Percentiles rank a stretch among this genome's conserved stretches.
Conservation (phyloP, 176 grass and related monocot species). For the Ananas comosus region DNA sequence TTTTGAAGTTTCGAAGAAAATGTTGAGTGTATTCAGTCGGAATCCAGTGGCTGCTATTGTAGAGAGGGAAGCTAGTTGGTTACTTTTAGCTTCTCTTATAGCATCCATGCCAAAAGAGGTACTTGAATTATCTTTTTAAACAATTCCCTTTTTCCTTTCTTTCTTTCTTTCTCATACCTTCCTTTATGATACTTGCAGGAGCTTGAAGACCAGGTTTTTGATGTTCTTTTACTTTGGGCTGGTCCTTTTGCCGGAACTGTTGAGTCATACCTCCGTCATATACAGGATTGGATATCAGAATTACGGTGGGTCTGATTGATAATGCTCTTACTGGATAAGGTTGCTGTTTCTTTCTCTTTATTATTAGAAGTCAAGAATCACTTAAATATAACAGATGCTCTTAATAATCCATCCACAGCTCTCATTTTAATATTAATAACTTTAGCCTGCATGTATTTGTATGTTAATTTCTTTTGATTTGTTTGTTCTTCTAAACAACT, state of each 20-base stretch:
- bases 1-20: constrained; percentile 85
- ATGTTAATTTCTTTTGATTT: not conserved
- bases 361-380: too few species aligned
- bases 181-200: constrained; percentile 51
- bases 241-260: constrained; percentile 81
- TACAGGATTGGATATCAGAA: constrained; percentile 80
- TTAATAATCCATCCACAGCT: too few species aligned
- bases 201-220: constrained; percentile 94
- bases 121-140: constrained; percentile 9
- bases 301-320: constrained; percentile 43
- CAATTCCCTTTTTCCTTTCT: constrained; percentile 13
- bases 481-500: not conserved
- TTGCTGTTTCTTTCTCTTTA: not conserved
- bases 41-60: constrained; percentile 68
- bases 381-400: too few species aligned
- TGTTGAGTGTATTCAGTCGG: constrained; percentile 71
- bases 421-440: not conserved
- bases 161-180: constrained; percentile 9
- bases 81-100: constrained; percentile 91
- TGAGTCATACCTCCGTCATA: constrained; percentile 61
- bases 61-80: constrained; percentile 84
- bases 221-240: constrained; percentile 97
- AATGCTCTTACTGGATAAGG: not conserved
- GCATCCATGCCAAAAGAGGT: constrained; percentile 98
- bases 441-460: not conserved